These are phyloP conservation scores for Atkinsonella texensis DNA, from an alignment of 2,329 filamentous ascomycete species.

Conservation along the genomic window DNA sequence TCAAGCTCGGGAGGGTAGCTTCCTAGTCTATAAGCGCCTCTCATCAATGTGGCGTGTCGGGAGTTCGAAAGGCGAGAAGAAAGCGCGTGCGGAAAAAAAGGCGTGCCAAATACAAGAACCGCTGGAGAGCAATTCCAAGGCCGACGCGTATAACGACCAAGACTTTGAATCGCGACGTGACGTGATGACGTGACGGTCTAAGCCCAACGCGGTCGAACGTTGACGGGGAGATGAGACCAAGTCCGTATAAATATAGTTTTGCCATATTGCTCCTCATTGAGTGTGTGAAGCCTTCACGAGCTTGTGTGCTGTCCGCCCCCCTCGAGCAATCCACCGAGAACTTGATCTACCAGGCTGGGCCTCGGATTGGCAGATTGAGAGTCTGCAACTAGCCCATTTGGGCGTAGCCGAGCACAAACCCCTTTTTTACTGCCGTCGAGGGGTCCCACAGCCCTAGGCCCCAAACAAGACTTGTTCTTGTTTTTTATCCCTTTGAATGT, in stretches of 20 bases:
- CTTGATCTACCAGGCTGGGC: constrained; percentile 3
- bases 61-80: neutral
- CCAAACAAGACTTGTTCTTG: no score
- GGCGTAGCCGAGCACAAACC: constrained; percentile 21
- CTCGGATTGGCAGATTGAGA: constrained; percentile 4
- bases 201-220: neutral
- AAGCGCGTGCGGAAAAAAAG: neutral
- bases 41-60: neutral
- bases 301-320: neutral
- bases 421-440: constrained; percentile 19
- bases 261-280: no score
- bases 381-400: constrained; percentile 4
- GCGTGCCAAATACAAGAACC: neutral
- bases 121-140: neutral
- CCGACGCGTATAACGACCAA: neutral
- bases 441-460: constrained; percentile 9
- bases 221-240: neutral
- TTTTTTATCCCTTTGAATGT: no score
- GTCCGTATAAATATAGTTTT: no score
- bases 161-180: neutral
- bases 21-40: no score
- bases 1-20: neutral
- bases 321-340: neutral
- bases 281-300: neutral
- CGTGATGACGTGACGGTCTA: neutral